Evolutionary conservation across 1,284 basidiomycete genomes (phyloP), one percentile per base, ranked within the genome.

Genomic region (Trametes polyzona): DNA sequence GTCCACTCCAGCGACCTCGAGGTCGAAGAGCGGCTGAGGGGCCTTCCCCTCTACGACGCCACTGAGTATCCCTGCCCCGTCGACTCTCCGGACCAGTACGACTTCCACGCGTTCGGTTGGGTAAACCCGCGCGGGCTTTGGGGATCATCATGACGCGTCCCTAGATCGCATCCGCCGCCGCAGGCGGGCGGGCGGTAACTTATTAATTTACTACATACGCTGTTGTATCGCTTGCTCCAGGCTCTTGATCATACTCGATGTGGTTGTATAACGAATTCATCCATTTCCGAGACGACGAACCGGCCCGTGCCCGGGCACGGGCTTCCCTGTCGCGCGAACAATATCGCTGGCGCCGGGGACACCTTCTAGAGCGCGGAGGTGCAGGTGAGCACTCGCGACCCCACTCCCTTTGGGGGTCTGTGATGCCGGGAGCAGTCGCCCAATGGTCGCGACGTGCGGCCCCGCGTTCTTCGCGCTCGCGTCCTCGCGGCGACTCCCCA

Each of bases 111-210:
- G 24, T 63, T 72, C 46, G 59, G 52, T 6, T 72, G 70, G 70
- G 48, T 66, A 23, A 68, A 67, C 56, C 66, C 66, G n/a, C 60
- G 61, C 21, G 67, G 67, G 19, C 51, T 65, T 11, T 69, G 67
- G 65, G 42, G 58, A 11, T n/a, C 41, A 7, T 39, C 27, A 35
- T 17, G 42, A 21, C 17, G 47, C 41, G 16, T 49, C 24, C 33
- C 42, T 29, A 17, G 35, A 37, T 14, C n/a, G n/a, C 10, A 23
- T 19, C 32, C 32, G 33, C 32, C 33, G 33, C 32, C 19, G 27
- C 43, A 11, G 29, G 43, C 43, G 27, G 29, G 29, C 30, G 27
- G 42, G 42, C 26, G 51, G 35, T 52, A 39, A 52, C 26, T 52
- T 52, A 52, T 39, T 30, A 11, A 27, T 32, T 32, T 32, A n/a